These are phyloP conservation scores for Epithele typhae DNA, from an alignment of 768 basidiomycete species.

Conservation along the genomic window DNA sequence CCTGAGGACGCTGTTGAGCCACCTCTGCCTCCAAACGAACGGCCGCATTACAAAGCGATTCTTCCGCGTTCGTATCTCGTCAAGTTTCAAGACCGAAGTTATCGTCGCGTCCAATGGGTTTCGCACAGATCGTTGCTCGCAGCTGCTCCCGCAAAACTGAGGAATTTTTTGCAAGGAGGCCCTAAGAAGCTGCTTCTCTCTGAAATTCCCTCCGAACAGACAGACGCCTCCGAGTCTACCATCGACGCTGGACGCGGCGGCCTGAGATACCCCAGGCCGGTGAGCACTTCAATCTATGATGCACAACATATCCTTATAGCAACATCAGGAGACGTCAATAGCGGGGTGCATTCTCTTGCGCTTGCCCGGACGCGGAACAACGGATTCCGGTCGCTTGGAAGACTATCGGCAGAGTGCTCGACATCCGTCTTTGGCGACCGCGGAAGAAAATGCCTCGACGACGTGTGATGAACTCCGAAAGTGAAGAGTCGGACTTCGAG, in stretches of 20 bases:
- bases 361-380: conserved; percentile 63
- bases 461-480: conserved; percentile 27
- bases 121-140: conserved; percentile 87
- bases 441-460: conserved; percentile 20
- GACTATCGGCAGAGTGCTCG: conserved; percentile 88
- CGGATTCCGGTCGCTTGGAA: conserved; percentile 80
- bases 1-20: conserved; percentile 62
- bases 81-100: conserved; percentile 82
- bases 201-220: conserved; percentile 36
- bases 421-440: conserved; percentile 65
- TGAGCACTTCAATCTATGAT: no score
- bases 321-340: no score
- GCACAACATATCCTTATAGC: no score
- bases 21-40: conserved; percentile 31
- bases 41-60: conserved; percentile 48
- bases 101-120: conserved; percentile 81
- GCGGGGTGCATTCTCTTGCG: no score
- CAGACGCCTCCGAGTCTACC: no score
- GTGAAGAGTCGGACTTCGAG: no score
- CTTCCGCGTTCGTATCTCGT: conserved; percentile 91
- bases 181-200: conserved; percentile 63
- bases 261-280: no score
- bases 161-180: conserved; percentile 70
- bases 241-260: no score
- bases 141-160: conserved; percentile 60